phyloP scores from a whole-genome alignment of 257 asterid genomes.

The Cruciata laevipes region DNA sequence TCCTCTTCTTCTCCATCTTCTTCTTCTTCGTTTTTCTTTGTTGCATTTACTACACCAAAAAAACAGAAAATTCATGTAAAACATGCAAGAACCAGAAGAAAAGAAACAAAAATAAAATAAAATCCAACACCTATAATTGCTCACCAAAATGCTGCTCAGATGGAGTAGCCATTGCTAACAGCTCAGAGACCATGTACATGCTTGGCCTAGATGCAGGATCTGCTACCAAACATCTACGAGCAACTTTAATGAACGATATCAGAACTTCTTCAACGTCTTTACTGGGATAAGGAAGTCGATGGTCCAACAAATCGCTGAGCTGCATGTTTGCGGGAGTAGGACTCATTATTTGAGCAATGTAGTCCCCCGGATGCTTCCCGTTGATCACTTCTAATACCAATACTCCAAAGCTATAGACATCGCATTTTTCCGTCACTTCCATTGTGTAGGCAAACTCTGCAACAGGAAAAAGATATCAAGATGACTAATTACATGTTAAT shows the following conservation, averaged over 20 bases:
- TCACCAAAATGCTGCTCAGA: not conserved
- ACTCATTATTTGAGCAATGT: conserved; percentile 8
- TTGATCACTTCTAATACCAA: conserved; percentile 26
- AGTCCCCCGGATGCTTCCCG: conserved; percentile 28
- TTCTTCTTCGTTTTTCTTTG: not conserved
- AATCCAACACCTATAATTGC: not conserved
- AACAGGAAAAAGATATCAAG: not conserved
- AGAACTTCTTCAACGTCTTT: not conserved
- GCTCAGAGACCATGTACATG: conserved; percentile 24
- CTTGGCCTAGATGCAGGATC: conserved; percentile 12
- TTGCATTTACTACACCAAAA: not conserved
- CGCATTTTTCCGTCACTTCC: conserved; percentile 25
- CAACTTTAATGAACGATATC: not conserved
- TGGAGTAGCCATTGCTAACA: conserved; percentile 14
- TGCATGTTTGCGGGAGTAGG: not conserved
- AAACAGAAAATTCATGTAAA: not conserved
- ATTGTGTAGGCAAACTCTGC: conserved; percentile 26
- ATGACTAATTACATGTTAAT: not conserved
- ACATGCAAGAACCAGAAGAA: not conserved
- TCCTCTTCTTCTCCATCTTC: not conserved
- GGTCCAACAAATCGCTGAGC: not conserved
- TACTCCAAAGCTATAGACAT: conserved; percentile 40
- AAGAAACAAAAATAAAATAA: too few relatives aligned
- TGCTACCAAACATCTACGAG: not conserved
- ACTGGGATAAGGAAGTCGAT: not conserved